Evolutionary conservation across 306 rosid species (phyloP), one percentile per base, ranked within the genome.

Genomic region (Vicia villosa): DNA sequence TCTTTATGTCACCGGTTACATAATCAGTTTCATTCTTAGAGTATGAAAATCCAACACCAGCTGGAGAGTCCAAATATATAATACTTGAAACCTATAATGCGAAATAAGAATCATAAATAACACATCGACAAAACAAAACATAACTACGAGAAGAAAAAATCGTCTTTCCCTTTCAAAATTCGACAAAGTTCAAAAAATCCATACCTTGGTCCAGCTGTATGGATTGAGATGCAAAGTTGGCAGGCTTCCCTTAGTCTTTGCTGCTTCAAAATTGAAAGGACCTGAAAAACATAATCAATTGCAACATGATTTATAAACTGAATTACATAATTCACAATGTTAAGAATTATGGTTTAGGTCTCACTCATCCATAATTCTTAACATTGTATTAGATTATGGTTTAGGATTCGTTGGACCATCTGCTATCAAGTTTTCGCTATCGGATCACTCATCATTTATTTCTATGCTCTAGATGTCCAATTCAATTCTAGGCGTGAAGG

Each of bases 11-110:
- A 40, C 97, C 97, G 34, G 98, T 94, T 36, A 0, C 1, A 57
- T 94, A 94, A 79, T 90, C 97, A 32, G 85, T 68, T 59, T 26
- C 16, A 77, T 85, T 87, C 57, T 85, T 32, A 12, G 98, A 90
- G 86, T 90, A 94, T 37, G 97, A 94, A 17, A 84, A 73, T 9
- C 98, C 98, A 72, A 88, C 97, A 67, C 98, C 98, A 83, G 89
- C 97, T 24, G 98, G 98, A 69, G 98, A 94, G 80, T 94, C 98
- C 90, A 94, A 63, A 81, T 90, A 90, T 84, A 94, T 73, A 41
- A 94, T 65, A 70, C 80, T 94, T 79, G 98, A 88, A 68, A 94
- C 97, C 98, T 94, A 58, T 24, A 66, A 82, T 13, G 36, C 38
- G 54, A 58, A 65, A 84, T 56, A 69, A 74, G 19, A 80, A 76